Conservation (phyloP, 2,329 filamentous ascomycete species). For the Calonectria multiphialidica region DNA sequence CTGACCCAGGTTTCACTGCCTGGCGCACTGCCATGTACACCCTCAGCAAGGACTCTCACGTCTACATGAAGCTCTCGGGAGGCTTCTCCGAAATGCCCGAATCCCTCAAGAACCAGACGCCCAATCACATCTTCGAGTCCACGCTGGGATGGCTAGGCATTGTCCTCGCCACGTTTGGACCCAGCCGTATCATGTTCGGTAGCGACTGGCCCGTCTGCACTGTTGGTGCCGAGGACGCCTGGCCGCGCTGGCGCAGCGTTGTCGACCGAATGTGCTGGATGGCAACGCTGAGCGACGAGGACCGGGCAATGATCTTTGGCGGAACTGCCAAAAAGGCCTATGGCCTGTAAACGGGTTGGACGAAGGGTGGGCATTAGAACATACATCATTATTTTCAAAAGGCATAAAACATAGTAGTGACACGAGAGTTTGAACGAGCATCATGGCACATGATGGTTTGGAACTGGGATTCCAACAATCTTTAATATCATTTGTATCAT, state of each 20-base stretch:
- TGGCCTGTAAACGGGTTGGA: conserved; percentile 51
- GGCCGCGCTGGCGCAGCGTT: conserved; percentile 80
- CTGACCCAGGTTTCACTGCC: conserved; percentile 70
- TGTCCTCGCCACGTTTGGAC: conserved; percentile 78
- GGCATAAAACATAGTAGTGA: not conserved
- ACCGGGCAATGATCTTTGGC: conserved; percentile 77
- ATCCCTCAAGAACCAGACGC: conserved; percentile 59
- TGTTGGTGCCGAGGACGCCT: conserved; percentile 70
- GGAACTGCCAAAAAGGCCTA: conserved; percentile 82
- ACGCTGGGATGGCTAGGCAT: conserved; percentile 79
- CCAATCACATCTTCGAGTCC: conserved; percentile 71
- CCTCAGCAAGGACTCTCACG: conserved; percentile 72
- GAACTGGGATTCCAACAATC: not conserved
- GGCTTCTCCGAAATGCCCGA: conserved; percentile 83
- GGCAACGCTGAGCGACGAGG: conserved; percentile 69
- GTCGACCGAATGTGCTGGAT: conserved; percentile 77
- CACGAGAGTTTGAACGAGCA: not conserved
- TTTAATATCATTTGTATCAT: not conserved
- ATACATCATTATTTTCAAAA: not conserved
- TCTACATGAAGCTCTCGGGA: conserved; percentile 95
- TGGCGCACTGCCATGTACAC: conserved; percentile 79
- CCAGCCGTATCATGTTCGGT: conserved; percentile 85
- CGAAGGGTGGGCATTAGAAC: not conserved
- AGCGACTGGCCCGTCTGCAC: conserved; percentile 96
- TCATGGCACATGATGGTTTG: not conserved